phyloP scores from a whole-genome alignment of 2,329 filamentous ascomycete species.

The Neonectria faginata region DNA sequence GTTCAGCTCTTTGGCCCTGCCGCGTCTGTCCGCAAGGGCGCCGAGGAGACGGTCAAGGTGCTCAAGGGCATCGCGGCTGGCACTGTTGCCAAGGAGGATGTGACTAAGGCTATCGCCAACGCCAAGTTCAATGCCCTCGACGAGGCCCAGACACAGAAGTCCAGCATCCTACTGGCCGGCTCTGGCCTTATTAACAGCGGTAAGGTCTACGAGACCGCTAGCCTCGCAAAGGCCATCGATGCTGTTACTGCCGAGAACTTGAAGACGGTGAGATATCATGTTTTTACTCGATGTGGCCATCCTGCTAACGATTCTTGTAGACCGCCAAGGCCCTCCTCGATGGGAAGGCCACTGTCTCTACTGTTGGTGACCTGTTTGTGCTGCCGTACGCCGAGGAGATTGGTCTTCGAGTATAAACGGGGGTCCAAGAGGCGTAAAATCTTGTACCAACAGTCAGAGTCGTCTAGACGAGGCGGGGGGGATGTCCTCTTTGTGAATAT shows the following conservation, averaged over 20 bases:
- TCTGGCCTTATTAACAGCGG: slow-evolving; percentile 83
- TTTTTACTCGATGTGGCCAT: slow-evolving; percentile 36
- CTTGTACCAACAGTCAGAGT: slow-evolving; percentile 59
- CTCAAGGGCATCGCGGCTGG: slow-evolving; percentile 85
- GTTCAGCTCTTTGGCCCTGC: slow-evolving; percentile 84
- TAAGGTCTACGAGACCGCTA: slow-evolving; percentile 85
- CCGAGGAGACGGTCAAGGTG: slow-evolving; percentile 81
- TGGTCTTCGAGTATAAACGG: slow-evolving; percentile 88
- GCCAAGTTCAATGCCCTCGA: slow-evolving; percentile 95
- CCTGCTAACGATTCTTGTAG: slow-evolving; percentile 60
- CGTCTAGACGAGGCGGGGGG: slow-evolving; percentile 53
- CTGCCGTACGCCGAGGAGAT: slow-evolving; percentile 95
- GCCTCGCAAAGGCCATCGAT: slow-evolving; percentile 82
- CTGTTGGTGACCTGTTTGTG: slow-evolving; percentile 90
- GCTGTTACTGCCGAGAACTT: slow-evolving; percentile 85
- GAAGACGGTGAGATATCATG: slow-evolving; percentile 75
- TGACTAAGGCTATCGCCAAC: slow-evolving; percentile 90
- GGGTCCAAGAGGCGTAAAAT: slow-evolving; percentile 48
- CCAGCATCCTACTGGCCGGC: slow-evolving; percentile 85
- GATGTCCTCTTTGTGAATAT: slow-evolving; percentile 59
- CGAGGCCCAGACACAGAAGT: slow-evolving; percentile 79
- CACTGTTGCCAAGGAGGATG: slow-evolving; percentile 82
- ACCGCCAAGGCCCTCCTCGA: slow-evolving; percentile 89
- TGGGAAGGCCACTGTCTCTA: slow-evolving; percentile 87
- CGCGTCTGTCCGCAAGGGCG: slow-evolving; percentile 76